Conservation (phyloP, 1,284 basidiomycete species). For the Cryptococcus sp. region DNA sequence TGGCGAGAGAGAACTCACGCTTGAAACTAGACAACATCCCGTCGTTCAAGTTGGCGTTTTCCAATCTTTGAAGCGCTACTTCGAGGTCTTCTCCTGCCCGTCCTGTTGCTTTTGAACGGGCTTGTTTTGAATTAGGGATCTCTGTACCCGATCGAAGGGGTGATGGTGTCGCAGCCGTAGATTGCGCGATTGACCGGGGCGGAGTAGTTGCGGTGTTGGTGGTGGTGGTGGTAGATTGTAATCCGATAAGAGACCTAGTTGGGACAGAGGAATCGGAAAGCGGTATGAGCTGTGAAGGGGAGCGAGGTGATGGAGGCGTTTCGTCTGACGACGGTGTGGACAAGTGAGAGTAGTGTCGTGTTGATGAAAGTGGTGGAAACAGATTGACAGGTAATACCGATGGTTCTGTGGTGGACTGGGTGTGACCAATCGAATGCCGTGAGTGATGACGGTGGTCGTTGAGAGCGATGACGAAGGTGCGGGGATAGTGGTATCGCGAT, state of each 20-base stretch:
- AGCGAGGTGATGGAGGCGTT: constrained; percentile 8
- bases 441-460: too few relatives aligned
- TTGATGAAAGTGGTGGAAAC: neutral
- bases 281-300: constrained; percentile 19
- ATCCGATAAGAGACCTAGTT: neutral
- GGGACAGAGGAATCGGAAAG: constrained; percentile 11
- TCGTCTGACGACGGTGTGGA: constrained; percentile 2
- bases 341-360: neutral
- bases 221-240: neutral
- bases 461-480: too few relatives aligned
- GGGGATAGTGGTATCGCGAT: too few relatives aligned
- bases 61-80: constrained; percentile 31
- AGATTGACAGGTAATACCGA: neutral
- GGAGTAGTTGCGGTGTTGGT: neutral
- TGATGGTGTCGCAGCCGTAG: neutral
- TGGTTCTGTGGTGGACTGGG: too few relatives aligned
- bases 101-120: neutral
- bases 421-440: too few relatives aligned
- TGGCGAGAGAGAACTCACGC: constrained; percentile 36
- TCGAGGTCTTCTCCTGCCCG: constrained; percentile 22
- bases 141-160: neutral
- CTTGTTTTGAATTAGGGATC: neutral
- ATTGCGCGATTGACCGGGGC: neutral
- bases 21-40: constrained; percentile 51
- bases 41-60: constrained; percentile 36